phyloP scores from a whole-genome alignment of 164 flowering plant genomes.

The Stephania yunnanensis region DNA sequence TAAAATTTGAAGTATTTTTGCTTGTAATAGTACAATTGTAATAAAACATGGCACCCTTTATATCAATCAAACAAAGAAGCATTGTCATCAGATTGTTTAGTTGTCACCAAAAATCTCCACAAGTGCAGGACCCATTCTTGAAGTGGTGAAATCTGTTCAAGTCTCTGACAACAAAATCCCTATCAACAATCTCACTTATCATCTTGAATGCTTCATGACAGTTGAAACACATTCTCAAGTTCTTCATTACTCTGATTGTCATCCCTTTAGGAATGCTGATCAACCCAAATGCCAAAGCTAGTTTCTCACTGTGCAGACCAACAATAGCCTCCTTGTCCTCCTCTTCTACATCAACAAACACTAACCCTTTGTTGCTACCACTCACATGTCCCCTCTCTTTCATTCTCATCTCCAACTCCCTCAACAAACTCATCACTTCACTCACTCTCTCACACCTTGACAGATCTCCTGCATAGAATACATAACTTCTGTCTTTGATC shows the following conservation, averaged over 20 bases:
- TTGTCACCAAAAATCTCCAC: conserved; percentile 55
- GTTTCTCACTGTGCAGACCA: conserved; percentile 56
- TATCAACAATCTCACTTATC: conserved; percentile 43
- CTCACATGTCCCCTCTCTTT: conserved; percentile 48
- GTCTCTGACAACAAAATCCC: conserved; percentile 63
- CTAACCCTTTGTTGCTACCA: conserved; percentile 30
- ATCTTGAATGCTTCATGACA: conserved; percentile 63
- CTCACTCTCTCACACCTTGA: conserved; percentile 23
- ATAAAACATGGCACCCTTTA: neutral
- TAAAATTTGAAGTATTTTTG: neutral
- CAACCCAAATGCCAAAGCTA: conserved; percentile 62
- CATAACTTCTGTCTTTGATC: conserved; percentile 30
- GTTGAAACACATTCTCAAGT: conserved; percentile 62
- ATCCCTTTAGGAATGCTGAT: conserved; percentile 43
- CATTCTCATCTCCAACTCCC: conserved; percentile 44
- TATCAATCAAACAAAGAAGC: too few relatives aligned
- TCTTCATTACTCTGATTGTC: conserved; percentile 61
- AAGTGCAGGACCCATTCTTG: conserved; percentile 44
- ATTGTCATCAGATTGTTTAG: too few relatives aligned
- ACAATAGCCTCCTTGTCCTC: conserved; percentile 48
- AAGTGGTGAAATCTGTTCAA: conserved; percentile 70
- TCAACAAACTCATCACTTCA: conserved; percentile 33
- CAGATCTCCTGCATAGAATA: conserved; percentile 48
- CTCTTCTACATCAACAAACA: conserved; percentile 57
- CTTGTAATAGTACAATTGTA: neutral